phyloP scores from a whole-genome alignment of 129 eudicot species.

The Deinandra increscens region DNA sequence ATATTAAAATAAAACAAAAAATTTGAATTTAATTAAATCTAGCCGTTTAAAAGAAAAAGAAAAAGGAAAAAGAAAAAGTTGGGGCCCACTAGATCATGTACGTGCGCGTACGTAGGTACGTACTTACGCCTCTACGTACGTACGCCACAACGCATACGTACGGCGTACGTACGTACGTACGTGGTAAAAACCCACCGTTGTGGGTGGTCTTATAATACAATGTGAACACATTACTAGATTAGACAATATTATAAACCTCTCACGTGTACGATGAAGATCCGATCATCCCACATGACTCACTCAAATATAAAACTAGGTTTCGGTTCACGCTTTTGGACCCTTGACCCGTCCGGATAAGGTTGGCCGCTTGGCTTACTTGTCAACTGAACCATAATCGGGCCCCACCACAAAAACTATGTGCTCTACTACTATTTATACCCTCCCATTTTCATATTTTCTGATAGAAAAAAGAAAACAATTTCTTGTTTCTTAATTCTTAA shows the following conservation, averaged over 20 bases:
- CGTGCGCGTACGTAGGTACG: no score
- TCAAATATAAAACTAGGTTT: not conserved
- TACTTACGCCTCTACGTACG: no score
- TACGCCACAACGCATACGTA: no score
- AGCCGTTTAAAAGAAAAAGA: no score
- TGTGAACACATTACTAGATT: no score
- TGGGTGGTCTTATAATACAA: no score
- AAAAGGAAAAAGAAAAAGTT: no score
- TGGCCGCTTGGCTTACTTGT: conserved; percentile 35
- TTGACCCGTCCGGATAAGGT: conserved; percentile 29
- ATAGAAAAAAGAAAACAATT: not conserved
- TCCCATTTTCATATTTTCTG: not conserved
- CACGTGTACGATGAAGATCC: conserved; percentile 34
- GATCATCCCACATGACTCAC: conserved; percentile 26
- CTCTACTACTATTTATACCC: conserved; percentile 30
- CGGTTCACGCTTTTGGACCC: conserved; percentile 18
- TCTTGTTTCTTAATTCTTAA: not conserved
- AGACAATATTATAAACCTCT: not conserved
- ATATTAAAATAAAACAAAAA: no score
- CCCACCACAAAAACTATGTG: conserved; percentile 19
- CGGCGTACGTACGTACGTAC: no score
- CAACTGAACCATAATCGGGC: conserved; percentile 4
- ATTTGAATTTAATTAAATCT: no score
- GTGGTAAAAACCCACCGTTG: no score
- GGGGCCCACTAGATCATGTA: no score